These are phyloP conservation scores for Uronychia setigera DNA, from an alignment of 73 alveolate genomes.

Conservation along the genomic window DNA sequence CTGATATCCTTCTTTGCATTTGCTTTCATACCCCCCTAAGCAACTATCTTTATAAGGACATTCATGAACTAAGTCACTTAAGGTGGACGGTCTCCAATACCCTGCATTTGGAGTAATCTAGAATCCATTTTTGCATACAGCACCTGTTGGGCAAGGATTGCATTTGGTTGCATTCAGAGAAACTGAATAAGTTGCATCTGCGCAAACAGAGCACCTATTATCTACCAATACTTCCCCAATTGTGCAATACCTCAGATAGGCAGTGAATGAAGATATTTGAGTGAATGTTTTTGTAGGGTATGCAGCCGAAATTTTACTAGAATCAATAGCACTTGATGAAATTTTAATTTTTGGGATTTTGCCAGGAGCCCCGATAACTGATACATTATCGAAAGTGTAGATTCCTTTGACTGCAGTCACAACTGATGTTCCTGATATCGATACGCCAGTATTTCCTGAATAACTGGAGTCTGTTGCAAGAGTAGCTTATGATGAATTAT, in stretches of 20 bases:
- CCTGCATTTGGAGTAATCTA: background rate
- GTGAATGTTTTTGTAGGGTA: background rate
- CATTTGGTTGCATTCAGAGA: background rate
- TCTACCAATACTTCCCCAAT: background rate
- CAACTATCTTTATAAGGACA: background rate
- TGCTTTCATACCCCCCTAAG: background rate
- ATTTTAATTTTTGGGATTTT: background rate
- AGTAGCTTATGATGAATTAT: background rate
- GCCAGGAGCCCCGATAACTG: slow-evolving; percentile 17
- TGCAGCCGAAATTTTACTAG: background rate
- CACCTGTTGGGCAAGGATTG: background rate
- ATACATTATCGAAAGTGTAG: background rate
- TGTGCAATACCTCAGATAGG: background rate
- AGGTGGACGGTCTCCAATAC: background rate
- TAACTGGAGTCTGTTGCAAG: too few species aligned
- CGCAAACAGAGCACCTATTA: background rate
- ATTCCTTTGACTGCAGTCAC: slow-evolving; percentile 19
- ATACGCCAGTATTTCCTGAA: background rate
- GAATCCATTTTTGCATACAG: background rate
- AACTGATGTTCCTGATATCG: background rate
- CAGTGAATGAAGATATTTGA: background rate
- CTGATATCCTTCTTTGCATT: background rate
- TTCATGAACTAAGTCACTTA: background rate
- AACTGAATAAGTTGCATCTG: background rate
- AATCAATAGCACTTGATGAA: background rate